Base-by-base conservation (phyloP, 106 monocot genomes). In the Alisma plantagoaquatica region DNA sequence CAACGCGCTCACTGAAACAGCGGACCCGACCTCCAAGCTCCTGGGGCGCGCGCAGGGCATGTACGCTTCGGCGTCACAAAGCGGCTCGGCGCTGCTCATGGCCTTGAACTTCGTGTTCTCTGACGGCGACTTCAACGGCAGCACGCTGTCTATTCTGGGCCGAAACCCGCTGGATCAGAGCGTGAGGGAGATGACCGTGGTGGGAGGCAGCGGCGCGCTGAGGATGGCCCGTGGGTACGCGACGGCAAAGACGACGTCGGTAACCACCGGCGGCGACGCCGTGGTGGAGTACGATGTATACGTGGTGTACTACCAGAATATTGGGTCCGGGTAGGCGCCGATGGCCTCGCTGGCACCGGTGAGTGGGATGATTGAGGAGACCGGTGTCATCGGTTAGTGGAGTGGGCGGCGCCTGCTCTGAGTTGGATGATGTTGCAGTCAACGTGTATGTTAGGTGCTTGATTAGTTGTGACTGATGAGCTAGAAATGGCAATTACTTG, bases 11-110 rank as follows among this genome's bases (percentile, higher is more conserved):
- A 67, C 67, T 10, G 49, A 48, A 23, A 27, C 27, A 3, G 20
- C 67, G 16, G 25, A 67, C 25, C 4, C 29, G 31, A 9, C 56
- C 10, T 67, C 67, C 38, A 67, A 57, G 18, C 18, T 58, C 49
- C n/a, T 67, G 23, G 67, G 67, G 16, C 15, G 57, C n/a, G 67
- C 67, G 21, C 67, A 67, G 29, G 67, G 67, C 6, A 12, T 58
- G 27, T 49, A 57, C 38, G 67, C 57, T 14, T 2, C 32, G 49
- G 35, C 67, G n/a, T 46, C 67, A 41, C 57, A 47, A 49, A 38
- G 38, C 49, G 58, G 50, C 10, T 2, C 5, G 3, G 57, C 23
- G 25, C 20, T 50, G 19, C 48, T 67, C 20, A 67, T 67, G 57
- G 41, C 57, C 33, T 25, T 57, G 38, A 67, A 57, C 57, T 41